Percentiles rank a stretch among this genome's conserved stretches.
Conservation (phyloP, 805 yeast species). For the Yamadazyma nakazawae region DNA sequence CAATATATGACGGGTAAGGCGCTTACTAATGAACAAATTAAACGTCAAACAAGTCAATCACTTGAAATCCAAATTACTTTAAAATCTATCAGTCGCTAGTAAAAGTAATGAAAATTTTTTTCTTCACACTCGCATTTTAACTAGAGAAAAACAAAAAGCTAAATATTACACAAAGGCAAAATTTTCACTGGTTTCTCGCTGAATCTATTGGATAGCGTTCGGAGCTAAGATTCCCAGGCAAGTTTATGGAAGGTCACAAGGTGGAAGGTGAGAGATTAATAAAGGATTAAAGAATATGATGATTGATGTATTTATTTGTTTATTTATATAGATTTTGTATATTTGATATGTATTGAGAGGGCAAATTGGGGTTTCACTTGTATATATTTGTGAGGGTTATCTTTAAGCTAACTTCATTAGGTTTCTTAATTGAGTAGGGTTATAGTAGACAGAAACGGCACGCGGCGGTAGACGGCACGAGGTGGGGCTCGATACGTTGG, state of each 20-base stretch:
- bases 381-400: too few relatives aligned
- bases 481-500: too few relatives aligned
- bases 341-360: too few relatives aligned
- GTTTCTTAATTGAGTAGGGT: constrained; percentile 1
- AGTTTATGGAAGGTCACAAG: not conserved
- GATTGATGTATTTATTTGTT: too few relatives aligned
- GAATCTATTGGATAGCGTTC: not conserved
- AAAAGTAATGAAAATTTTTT: constrained; percentile 8
- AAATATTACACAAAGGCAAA: constrained; percentile 4
- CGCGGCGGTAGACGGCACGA: too few relatives aligned
- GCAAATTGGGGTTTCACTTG: too few relatives aligned
- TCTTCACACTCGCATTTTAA: constrained; percentile 3
- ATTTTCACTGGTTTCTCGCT: not conserved
- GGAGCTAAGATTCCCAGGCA: not conserved
- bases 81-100: constrained; percentile 6
- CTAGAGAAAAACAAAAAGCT: not conserved
- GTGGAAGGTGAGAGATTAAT: not conserved
- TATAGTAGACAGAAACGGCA: not conserved
- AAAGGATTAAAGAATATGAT: too few relatives aligned
- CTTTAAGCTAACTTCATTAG: not conserved
- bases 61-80: constrained; percentile 5
- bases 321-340: too few relatives aligned
- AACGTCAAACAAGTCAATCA: constrained; percentile 5
- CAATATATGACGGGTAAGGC: not conserved
- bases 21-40: not conserved